Base-by-base conservation (phyloP, 1,284 basidiomycete species). In the Ustilago tritici region DNA sequence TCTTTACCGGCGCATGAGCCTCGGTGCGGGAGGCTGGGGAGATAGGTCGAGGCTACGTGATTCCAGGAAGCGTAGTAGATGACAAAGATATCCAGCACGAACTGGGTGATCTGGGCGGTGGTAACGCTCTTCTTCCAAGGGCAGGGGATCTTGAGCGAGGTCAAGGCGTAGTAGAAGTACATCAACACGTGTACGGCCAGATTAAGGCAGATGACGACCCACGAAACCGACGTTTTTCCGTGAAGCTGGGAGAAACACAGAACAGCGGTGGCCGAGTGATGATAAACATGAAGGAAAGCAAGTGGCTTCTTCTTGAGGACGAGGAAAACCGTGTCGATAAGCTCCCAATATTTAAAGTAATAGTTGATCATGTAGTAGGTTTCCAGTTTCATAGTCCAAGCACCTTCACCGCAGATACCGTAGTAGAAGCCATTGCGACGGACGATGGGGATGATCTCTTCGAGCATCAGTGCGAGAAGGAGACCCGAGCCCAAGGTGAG, bases 231-330 rank as follows among this genome's bases (percentile, higher is more conserved):
- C 90, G 85, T 97, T 58, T 78, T 79, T 38, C 85, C 95, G 82
- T 96, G 92, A 76, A 99, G 90, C 88, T 99, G 95, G 65, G 92
- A 92, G 87, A 92, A 98, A 89, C 96, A 98, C 70, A 99, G 89
- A 62, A 96, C 88, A 68, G 96, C 96, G 65, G 96, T 98, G n/a
- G 95, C 96, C 73, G 95, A 94, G 89, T 98, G 96, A 87, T 98
- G 96, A 90, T 97, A 98, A 81, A 98, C 95, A 87, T 99, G 96
- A 77, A 99, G 89, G 89, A 98, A 98, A 70, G 93, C 54, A 61
- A 98, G 89, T 34, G 94, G 94, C 88, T 98, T 98, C 90, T 98
- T 98, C 91, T 98, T 98, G 83, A 96, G 88, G n/a, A 94, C 93
- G 80, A 99, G 91, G 90, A 98, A 98, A 77, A 97, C 90, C 7